phyloP scores from a whole-genome alignment of 2,329 filamentous ascomycete species.

The Hypoxylon sp. region DNA sequence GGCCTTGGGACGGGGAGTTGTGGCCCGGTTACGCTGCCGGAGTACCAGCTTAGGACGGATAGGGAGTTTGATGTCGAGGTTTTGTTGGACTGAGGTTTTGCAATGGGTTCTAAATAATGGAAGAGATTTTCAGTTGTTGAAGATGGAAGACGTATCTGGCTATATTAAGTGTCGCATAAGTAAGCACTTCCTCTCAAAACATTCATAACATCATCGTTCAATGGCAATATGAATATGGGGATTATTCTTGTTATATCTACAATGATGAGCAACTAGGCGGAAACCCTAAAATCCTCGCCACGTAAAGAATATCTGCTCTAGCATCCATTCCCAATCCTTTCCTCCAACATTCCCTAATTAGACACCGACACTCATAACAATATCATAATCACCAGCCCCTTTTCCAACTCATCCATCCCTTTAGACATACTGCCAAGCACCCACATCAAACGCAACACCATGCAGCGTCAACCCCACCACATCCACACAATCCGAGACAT shows the following conservation, averaged over 20 bases:
- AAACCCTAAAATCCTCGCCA: neutral
- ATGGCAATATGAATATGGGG: no score
- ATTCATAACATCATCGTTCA: no score
- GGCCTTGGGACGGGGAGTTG: conserved; percentile 70
- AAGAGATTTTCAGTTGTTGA: conserved; percentile 51
- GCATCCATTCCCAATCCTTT: neutral
- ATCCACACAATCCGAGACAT: conserved; percentile 44
- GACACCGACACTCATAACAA: no score
- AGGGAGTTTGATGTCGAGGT: conserved; percentile 56
- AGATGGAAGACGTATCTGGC: no score
- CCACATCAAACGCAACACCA: conserved; percentile 40
- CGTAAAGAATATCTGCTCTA: neutral
- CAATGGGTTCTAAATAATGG: no score
- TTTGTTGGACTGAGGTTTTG: conserved; percentile 51
- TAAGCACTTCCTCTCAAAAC: no score
- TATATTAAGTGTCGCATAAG: no score
- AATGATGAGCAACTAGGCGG: neutral
- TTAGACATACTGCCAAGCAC: conserved; percentile 53
- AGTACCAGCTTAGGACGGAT: conserved; percentile 56
- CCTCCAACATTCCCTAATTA: neutral
- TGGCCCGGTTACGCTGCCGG: conserved; percentile 62
- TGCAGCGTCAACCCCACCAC: conserved; percentile 48
- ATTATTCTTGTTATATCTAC: no score
- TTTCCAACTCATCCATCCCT: no score
- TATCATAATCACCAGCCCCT: conserved; percentile 1